Evolutionary conservation across 805 yeast genomes (phyloP).

Genomic region (Saturnispora mendoncae): DNA sequence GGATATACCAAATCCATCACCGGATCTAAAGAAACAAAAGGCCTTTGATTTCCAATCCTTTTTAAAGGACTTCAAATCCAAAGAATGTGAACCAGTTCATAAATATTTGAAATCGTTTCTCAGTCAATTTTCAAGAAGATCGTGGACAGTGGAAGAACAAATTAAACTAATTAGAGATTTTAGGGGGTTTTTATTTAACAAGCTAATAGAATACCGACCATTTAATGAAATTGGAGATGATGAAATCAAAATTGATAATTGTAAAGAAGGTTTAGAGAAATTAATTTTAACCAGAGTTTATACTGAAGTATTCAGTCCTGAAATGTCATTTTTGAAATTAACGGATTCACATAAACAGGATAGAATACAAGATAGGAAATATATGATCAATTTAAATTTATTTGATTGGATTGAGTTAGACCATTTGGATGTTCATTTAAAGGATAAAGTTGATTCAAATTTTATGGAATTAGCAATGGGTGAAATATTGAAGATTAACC

Average conservation of each 20-base stretch:
- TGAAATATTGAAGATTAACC: constrained; percentile 71
- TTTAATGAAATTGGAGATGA: constrained; percentile 52
- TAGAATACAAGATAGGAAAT: constrained; percentile 56
- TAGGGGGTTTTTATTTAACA: constrained; percentile 57
- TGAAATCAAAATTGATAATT: constrained; percentile 52
- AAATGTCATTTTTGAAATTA: constrained; percentile 32
- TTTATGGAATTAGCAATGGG: constrained; percentile 59
- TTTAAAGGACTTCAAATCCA: constrained; percentile 57
- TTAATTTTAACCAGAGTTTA: constrained; percentile 83
- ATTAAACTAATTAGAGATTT: constrained; percentile 70
- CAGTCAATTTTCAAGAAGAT: constrained; percentile 58
- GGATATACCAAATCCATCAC: constrained; percentile 26
- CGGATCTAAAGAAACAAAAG: constrained; percentile 21
- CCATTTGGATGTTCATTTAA: constrained; percentile 67
- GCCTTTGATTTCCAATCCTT: constrained; percentile 81
- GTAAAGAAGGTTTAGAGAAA: constrained; percentile 88
- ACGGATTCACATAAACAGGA: constrained; percentile 56
- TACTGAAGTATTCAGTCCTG: constrained; percentile 70
- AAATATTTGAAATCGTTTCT: constrained; percentile 80
- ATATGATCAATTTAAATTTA: constrained; percentile 28
- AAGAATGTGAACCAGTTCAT: constrained; percentile 81
- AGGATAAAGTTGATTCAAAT: constrained; percentile 37
- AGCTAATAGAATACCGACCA: constrained; percentile 58
- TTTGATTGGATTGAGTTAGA: constrained; percentile 55
- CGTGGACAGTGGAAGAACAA: constrained; percentile 73